Percentiles rank a stretch among this genome's conserved stretches.
phyloP scores from a whole-genome alignment of 2,329 filamentous ascomycete species.

The Epichloe sylvatica region DNA sequence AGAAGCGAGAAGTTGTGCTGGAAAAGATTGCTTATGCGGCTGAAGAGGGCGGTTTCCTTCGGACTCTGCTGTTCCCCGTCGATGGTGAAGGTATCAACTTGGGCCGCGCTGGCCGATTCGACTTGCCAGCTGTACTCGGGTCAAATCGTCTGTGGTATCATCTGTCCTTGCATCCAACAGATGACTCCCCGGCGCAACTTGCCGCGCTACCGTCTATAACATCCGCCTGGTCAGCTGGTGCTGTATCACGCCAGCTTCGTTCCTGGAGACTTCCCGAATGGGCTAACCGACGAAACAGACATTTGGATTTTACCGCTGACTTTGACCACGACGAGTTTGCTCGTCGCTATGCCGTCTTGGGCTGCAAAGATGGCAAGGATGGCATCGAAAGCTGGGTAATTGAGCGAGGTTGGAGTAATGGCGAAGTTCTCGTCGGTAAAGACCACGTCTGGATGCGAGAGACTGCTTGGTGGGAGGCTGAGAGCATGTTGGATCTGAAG shows the following conservation, averaged over 20 bases:
- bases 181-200: conserved; percentile 63
- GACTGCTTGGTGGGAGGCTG: conserved; percentile 91
- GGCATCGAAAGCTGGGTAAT: conserved; percentile 90
- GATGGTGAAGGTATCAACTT: conserved; percentile 66
- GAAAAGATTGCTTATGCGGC: conserved; percentile 77
- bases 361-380: conserved; percentile 79
- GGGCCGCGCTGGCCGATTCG: conserved; percentile 64
- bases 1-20: conserved; percentile 68
- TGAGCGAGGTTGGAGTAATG: conserved; percentile 95
- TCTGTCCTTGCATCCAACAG: conserved; percentile 78
- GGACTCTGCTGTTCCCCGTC: conserved; percentile 66
- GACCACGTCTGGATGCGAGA: conserved; percentile 96
- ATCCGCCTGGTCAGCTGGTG: conserved; percentile 85
- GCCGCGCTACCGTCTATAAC: conserved; percentile 57
- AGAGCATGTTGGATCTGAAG: conserved; percentile 87
- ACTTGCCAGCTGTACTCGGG: conserved; percentile 57
- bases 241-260: conserved; percentile 82
- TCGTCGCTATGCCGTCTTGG: conserved; percentile 65
- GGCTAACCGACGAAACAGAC: conserved; percentile 84
- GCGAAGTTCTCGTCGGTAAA: conserved; percentile 79
- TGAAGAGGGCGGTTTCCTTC: conserved; percentile 71
- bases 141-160: conserved; percentile 95
- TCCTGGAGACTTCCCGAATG: conserved; percentile 91
- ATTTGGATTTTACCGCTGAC: conserved; percentile 89
- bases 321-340: conserved; percentile 91